Conservation (phyloP, 2,329 filamentous ascomycete species). For the Endocalyx cinctus region DNA sequence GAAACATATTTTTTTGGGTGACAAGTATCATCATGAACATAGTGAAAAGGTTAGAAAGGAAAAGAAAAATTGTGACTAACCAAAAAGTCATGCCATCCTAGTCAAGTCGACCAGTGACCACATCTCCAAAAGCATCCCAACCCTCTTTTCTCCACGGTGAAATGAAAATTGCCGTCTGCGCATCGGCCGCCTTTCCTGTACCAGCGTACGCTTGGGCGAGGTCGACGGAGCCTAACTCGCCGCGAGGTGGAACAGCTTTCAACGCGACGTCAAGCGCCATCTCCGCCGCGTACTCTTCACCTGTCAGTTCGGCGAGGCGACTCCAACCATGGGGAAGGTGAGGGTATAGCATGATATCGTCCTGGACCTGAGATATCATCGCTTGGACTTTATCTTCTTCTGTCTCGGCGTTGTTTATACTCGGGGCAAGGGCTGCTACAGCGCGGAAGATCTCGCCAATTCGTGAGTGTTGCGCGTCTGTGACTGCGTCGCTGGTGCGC, state of each 20-base stretch:
- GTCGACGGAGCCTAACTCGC: slow-evolving; percentile 62
- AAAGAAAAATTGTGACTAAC: slow-evolving; percentile 2
- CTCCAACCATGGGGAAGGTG: slow-evolving; percentile 78
- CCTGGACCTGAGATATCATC: slow-evolving; percentile 62
- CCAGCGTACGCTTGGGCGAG: slow-evolving; percentile 70
- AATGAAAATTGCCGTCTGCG: slow-evolving; percentile 71
- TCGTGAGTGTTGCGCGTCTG: slow-evolving; percentile 58
- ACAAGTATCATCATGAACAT: slow-evolving; percentile 25
- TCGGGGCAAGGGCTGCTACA: slow-evolving; percentile 60
- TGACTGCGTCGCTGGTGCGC: slow-evolving; percentile 62
- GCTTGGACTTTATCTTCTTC: slow-evolving; percentile 44
- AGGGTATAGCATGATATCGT: slow-evolving; percentile 76
- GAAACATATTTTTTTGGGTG: slow-evolving; percentile 29
- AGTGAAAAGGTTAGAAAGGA: not conserved
- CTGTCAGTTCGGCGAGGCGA: slow-evolving; percentile 59
- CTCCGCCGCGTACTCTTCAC: slow-evolving; percentile 54
- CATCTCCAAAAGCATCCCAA: slow-evolving; percentile 55
- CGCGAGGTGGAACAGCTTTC: slow-evolving; percentile 68
- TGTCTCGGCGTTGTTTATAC: no score
- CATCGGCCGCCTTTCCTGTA: slow-evolving; percentile 66
- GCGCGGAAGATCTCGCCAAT: slow-evolving; percentile 74
- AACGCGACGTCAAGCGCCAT: slow-evolving; percentile 80
- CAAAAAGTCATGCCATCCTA: slow-evolving; percentile 9
- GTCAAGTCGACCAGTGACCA: slow-evolving; percentile 24
- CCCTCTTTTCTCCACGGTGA: slow-evolving; percentile 71